A percentile compares a stretch with the other conserved stretches of the same genome.
Conservation (phyloP, 139 green algal species). For the Microglena sp. region DNA sequence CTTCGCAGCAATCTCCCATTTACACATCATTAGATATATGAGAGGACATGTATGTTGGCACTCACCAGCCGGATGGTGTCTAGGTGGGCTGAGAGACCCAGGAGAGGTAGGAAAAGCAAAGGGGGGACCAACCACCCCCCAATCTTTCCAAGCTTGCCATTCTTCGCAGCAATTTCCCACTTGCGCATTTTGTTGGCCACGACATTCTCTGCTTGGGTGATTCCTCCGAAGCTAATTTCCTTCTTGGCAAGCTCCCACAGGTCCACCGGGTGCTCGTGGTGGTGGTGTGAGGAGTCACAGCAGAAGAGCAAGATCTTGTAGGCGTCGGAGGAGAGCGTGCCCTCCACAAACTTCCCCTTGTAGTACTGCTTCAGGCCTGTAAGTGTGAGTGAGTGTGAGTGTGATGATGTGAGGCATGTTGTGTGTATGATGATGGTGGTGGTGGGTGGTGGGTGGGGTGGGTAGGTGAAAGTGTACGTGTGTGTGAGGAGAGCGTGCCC, state of each 20-base stretch:
- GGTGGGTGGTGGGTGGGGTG: too few relatives aligned
- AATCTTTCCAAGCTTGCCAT: too few relatives aligned
- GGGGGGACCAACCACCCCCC: too few relatives aligned
- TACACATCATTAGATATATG: too few relatives aligned
- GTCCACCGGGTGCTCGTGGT: constrained; percentile 13
- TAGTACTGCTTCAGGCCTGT: constrained; percentile 29
- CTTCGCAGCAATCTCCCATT: too few relatives aligned
- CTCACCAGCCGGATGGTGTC: too few relatives aligned
- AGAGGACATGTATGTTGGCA: too few relatives aligned
- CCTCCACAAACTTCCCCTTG: constrained; percentile 15
- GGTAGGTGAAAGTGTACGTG: not conserved
- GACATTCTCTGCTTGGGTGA: constrained; percentile 12
- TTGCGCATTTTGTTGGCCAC: constrained; percentile 6
- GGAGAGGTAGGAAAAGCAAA: too few relatives aligned
- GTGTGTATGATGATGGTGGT: not conserved
- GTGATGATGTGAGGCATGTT: not conserved
- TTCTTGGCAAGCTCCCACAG: constrained; percentile 18
- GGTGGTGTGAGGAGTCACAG: constrained; percentile 14
- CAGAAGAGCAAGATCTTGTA: constrained; percentile 21
- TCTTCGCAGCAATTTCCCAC: constrained; percentile 7
- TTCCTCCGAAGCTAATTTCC: constrained; percentile 14
- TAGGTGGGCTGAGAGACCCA: too few relatives aligned
- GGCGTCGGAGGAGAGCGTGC: constrained; percentile 12
- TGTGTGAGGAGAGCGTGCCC: too few relatives aligned
- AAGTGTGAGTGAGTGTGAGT: not conserved